Evolutionary conservation across 305 asterid genomes (phyloP).

Genomic region (Striga hermonthica): DNA sequence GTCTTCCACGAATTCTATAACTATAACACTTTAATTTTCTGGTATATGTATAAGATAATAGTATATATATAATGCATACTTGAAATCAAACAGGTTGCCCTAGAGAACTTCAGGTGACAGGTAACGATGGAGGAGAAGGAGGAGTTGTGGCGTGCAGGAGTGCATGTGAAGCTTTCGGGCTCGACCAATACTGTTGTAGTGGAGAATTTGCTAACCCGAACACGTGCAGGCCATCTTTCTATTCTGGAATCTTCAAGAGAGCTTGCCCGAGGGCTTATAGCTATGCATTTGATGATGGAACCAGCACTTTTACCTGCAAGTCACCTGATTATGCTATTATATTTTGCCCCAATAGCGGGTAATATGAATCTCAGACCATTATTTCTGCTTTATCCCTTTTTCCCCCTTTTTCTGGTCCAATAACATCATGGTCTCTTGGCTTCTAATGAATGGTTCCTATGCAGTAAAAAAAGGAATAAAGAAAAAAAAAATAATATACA

Average conservation of each 20-base stretch:
- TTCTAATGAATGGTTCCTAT: no score
- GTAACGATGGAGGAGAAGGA: conserved; percentile 47
- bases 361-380: conserved; percentile 24
- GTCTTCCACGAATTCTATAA: no score
- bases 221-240: conserved; percentile 71
- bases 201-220: conserved; percentile 79
- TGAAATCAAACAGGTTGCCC: conserved; percentile 64
- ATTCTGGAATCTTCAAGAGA: conserved; percentile 66
- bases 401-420: no score
- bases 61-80: background rate
- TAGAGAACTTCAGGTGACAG: conserved; percentile 73
- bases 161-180: conserved; percentile 73
- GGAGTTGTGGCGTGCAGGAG: conserved; percentile 83
- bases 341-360: conserved; percentile 73
- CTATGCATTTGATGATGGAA: conserved; percentile 79
- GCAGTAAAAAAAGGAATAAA: no score
- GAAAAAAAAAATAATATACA: no score
- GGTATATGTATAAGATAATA: no score
- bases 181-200: conserved; percentile 79
- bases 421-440: no score
- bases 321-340: conserved; percentile 51
- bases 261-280: conserved; percentile 92
- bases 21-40: no score
- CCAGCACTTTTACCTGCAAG: conserved; percentile 93
- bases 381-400: no score